Conservation (phyloP, 2,329 filamentous ascomycete species). For the Talaromyces funiculosus region DNA sequence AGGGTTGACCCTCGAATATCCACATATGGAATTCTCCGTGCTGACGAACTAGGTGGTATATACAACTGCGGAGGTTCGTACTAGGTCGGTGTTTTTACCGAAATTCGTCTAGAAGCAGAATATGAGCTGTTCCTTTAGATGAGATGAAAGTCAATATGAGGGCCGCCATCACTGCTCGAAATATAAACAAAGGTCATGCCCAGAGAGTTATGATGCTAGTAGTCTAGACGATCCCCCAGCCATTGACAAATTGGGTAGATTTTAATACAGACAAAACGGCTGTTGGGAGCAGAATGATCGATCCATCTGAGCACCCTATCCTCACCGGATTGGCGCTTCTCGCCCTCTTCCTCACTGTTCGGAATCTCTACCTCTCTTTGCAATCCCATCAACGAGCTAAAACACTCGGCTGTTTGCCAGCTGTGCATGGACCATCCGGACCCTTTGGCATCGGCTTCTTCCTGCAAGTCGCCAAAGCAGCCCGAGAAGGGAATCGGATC, state of each 20-base stretch:
- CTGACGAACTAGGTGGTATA: neutral
- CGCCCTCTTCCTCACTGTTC: neutral
- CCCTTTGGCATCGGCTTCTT: constrained; percentile 10
- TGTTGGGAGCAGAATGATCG: neutral
- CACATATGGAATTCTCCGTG: neutral
- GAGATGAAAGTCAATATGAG: neutral
- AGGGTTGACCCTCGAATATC: neutral
- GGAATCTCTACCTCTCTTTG: neutral
- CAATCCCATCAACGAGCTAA: neutral
- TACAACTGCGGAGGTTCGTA: neutral
- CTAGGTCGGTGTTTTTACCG: neutral
- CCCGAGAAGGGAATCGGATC: neutral
- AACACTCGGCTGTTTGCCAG: constrained; percentile 6
- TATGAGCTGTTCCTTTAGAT: neutral
- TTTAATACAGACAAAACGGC: neutral
- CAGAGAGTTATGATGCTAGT: neutral
- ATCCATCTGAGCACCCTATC: neutral
- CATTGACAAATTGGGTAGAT: neutral
- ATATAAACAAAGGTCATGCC: neutral
- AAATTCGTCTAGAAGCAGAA: neutral
- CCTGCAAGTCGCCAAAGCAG: constrained; percentile 8
- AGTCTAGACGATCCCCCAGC: neutral
- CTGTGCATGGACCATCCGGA: constrained; percentile 5
- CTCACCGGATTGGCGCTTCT: neutral
- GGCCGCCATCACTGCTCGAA: neutral